phyloP scores from a whole-genome alignment of 257 asterid species.

The Echites panduratus region DNA sequence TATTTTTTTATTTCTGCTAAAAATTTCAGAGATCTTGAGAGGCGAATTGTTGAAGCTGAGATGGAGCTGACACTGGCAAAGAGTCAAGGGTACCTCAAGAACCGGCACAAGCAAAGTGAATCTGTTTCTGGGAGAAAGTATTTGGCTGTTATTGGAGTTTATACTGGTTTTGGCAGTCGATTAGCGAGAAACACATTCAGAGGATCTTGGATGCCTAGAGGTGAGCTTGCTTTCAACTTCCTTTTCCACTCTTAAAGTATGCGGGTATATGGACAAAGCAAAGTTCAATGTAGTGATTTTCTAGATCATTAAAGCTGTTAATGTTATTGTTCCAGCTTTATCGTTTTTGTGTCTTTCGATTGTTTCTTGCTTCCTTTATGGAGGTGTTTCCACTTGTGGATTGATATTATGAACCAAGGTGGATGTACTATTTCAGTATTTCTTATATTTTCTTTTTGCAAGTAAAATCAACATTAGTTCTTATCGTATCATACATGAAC shows the following conservation, averaged over 20 bases:
- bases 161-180: constrained; percentile 80
- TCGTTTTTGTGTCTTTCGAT: background rate
- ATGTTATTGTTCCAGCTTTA: background rate
- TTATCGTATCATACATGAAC: background rate
- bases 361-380: background rate
- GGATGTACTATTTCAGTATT: background rate
- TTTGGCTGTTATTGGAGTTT: constrained; percentile 84
- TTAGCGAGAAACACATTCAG: constrained; percentile 64
- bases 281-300: background rate
- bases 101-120: constrained; percentile 49
- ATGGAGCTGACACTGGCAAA: constrained; percentile 88
- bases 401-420: background rate
- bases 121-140: constrained; percentile 48
- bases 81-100: constrained; percentile 88
- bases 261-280: background rate
- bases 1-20: background rate
- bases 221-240: constrained; percentile 25
- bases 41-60: constrained; percentile 76
- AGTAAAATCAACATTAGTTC: background rate
- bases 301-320: background rate
- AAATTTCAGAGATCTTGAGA: constrained; percentile 56
- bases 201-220: constrained; percentile 81
- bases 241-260: background rate
- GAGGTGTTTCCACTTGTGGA: background rate
- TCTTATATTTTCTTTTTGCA: background rate